Evolutionary conservation across 768 basidiomycete genomes (phyloP).

Genomic region (Suillus hirtellus): DNA sequence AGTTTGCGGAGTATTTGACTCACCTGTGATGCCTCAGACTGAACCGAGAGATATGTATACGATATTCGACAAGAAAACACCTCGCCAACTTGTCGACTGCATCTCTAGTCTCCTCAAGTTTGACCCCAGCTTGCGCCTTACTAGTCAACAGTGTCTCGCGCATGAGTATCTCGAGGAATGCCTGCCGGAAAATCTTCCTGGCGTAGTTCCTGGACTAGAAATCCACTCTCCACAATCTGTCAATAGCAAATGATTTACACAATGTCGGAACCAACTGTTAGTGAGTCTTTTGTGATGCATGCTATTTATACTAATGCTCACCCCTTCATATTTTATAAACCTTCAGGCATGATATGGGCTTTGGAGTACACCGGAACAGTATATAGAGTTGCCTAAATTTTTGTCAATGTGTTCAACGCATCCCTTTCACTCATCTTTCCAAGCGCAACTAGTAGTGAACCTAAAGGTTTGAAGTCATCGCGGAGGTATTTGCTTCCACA

Average conservation of each 20-base stretch:
- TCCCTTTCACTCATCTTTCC: neutral
- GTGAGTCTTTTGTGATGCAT: neutral
- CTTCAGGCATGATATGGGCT: neutral
- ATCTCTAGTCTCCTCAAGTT: conserved; percentile 91
- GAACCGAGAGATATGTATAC: conserved; percentile 67
- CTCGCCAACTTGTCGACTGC: conserved; percentile 81
- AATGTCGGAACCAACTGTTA: neutral
- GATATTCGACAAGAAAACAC: conserved; percentile 77
- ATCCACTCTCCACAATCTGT: neutral
- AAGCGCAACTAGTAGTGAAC: no score
- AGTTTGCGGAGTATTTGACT: conserved; percentile 4
- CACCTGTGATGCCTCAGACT: conserved; percentile 42
- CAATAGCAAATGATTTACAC: neutral
- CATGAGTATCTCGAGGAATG: conserved; percentile 89
- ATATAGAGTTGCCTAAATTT: neutral
- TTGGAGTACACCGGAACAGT: neutral
- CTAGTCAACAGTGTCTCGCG: conserved; percentile 81
- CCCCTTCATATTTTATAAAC: neutral
- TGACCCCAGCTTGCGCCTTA: conserved; percentile 84
- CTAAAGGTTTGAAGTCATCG: no score
- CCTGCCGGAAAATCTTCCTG: conserved; percentile 61
- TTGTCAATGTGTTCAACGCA: neutral
- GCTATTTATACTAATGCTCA: neutral
- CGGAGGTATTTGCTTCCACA: no score
- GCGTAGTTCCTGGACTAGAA: conserved; percentile 44